phyloP scores from a whole-genome alignment of 2,329 filamentous ascomycete species.

The Clarireedia monteithiana region DNA sequence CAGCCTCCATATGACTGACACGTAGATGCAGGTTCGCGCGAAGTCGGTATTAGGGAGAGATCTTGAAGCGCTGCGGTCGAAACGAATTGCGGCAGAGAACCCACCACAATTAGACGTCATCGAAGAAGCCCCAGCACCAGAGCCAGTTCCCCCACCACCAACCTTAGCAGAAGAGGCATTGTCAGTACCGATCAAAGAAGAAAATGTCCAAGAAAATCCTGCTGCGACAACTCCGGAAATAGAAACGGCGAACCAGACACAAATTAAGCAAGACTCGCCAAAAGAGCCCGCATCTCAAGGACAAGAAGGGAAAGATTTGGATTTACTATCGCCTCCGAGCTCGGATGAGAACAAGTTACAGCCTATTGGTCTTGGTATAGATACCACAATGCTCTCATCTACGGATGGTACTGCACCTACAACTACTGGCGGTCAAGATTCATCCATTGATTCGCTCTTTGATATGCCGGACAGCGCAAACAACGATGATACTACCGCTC shows the following conservation, averaged over 20 bases:
- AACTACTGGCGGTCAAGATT: constrained; percentile 18
- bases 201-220: constrained; percentile 9
- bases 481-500: constrained; percentile 12
- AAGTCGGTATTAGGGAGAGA: constrained; percentile 50
- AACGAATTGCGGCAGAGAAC: constrained; percentile 24
- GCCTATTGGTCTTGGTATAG: constrained; percentile 20
- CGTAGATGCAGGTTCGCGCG: constrained; percentile 35
- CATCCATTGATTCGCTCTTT: constrained; percentile 25
- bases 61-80: constrained; percentile 33
- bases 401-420: constrained; percentile 10
- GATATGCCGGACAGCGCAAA: constrained; percentile 17
- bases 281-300: constrained; percentile 11
- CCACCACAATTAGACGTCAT: constrained; percentile 14
- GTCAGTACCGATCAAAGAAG: constrained; percentile 15
- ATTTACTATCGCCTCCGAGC: constrained; percentile 18
- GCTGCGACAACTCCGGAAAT: neutral
- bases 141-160: constrained; percentile 19
- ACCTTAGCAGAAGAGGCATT: neutral
- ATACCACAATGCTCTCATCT: constrained; percentile 13
- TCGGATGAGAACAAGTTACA: constrained; percentile 13
- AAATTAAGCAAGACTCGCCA: constrained; percentile 9
- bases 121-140: constrained; percentile 7
- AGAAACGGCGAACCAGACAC: neutral
- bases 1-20: constrained; percentile 4
- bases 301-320: constrained; percentile 4